These are phyloP conservation scores for Kwoniella botswanensis DNA, from an alignment of 768 basidiomycete genomes.

Conservation along the genomic window DNA sequence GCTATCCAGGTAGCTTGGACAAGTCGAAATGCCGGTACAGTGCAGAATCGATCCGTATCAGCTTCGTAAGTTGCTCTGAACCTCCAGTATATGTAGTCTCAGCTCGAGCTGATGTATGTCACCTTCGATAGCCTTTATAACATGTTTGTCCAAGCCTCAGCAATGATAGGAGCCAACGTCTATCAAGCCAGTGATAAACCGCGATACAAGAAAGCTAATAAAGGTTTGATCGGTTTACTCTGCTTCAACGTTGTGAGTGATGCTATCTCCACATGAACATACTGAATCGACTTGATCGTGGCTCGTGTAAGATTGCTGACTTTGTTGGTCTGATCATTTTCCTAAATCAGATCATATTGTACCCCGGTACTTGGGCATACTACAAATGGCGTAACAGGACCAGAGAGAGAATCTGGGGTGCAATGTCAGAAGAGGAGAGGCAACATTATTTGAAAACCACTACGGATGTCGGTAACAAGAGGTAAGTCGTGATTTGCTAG, in stretches of 20 bases:
- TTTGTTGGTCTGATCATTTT: too few species aligned
- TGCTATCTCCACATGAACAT: not conserved
- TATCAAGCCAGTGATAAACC: conserved; percentile 24
- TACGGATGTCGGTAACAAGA: conserved; percentile 51
- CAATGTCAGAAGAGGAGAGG: conserved; percentile 48
- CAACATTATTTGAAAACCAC: conserved; percentile 55
- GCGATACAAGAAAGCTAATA: conserved; percentile 48
- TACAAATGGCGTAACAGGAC: conserved; percentile 49
- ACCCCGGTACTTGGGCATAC: conserved; percentile 51
- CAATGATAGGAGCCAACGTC: conserved; percentile 52
- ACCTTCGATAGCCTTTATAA: conserved; percentile 42
- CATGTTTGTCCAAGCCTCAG: conserved; percentile 53
- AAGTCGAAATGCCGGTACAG: conserved; percentile 49
- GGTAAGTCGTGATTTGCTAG: conserved; percentile 14
- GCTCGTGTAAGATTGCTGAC: too few species aligned
- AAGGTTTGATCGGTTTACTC: conserved; percentile 49
- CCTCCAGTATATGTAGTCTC: not conserved
- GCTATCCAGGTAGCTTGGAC: conserved; percentile 57
- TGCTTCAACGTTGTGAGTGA: conserved; percentile 53
- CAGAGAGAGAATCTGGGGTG: conserved; percentile 49
- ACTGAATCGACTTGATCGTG: not conserved
- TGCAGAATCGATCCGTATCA: conserved; percentile 55
- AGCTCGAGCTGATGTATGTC: not conserved
- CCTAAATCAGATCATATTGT: conserved; percentile 32
- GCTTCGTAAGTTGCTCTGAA: conserved; percentile 36